Percentiles rank a stretch among this genome's conserved stretches.
phyloP scores from a whole-genome alignment of 306 rosid species.

The Cucurbita maxima region DNA sequence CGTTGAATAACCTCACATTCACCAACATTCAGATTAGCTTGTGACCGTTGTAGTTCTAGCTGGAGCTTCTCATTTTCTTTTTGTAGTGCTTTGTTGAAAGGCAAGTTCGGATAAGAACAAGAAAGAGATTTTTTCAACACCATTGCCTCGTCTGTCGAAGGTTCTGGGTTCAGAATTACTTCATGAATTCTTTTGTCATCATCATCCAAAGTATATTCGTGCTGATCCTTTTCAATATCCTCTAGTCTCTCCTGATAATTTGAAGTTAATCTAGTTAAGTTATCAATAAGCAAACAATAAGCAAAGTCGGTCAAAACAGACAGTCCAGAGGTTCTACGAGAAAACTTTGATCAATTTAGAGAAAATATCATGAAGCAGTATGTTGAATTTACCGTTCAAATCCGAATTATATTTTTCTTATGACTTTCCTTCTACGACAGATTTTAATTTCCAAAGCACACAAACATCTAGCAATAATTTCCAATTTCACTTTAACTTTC shows the following conservation, averaged over 20 bases:
- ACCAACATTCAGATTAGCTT: conserved; percentile 58
- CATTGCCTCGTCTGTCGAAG: conserved; percentile 47
- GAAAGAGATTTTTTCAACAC: conserved; percentile 88
- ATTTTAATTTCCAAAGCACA: neutral
- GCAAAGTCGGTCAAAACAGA: neutral
- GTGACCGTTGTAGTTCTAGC: conserved; percentile 78
- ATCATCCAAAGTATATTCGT: conserved; percentile 91
- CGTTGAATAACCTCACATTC: conserved; percentile 94
- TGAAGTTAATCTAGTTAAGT: conserved; percentile 11
- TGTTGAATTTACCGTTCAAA: neutral
- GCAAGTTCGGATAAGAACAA: conserved; percentile 77
- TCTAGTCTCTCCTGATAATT: conserved; percentile 78
- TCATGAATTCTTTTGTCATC: conserved; percentile 77
- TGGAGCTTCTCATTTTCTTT: conserved; percentile 92
- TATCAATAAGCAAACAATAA: neutral
- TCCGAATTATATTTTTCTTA: neutral
- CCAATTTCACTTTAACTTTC: neutral
- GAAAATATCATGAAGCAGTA: neutral
- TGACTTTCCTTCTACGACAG: neutral
- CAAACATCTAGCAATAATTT: neutral
- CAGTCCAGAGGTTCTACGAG: neutral
- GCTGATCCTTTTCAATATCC: conserved; percentile 74
- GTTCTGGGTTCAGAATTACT: conserved; percentile 81
- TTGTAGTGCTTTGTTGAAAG: conserved; percentile 61
- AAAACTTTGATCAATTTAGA: neutral